phyloP scores from a whole-genome alignment of 176 grass and related monocot species.

The Hordeum vulgare region MorexV3_pseudomolecules_assembly NC_058519.1:135591365-135591864 shows the following conservation, averaged over 20 bases:
- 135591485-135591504: constrained; percentile 97
- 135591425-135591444: constrained; percentile 77
- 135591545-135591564: constrained; percentile 86
- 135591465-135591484: constrained; percentile 97
- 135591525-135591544: constrained; percentile 95
- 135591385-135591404: constrained; percentile 43
- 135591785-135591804: background rate
- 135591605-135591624: constrained; percentile 77
- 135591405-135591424: constrained; percentile 50
- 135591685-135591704: constrained; percentile 54
- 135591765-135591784: background rate
- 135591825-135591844: background rate
- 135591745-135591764: constrained; percentile 5
- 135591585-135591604: constrained; percentile 88
- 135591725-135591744: background rate
- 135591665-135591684: constrained; percentile 50
- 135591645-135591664: constrained; percentile 59
- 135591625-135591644: constrained; percentile 51
- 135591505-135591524: constrained; percentile 99
- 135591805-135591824: background rate
- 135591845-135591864: background rate
- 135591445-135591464: constrained; percentile 98
- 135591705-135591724: background rate
- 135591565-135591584: constrained; percentile 89
- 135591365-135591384: constrained; percentile 32